Percentiles rank a stretch among this genome's conserved stretches.
Evolutionary conservation across 1,284 basidiomycete genomes (phyloP).

Genomic region (Ceratorhiza oryzae-sativae): DNA sequence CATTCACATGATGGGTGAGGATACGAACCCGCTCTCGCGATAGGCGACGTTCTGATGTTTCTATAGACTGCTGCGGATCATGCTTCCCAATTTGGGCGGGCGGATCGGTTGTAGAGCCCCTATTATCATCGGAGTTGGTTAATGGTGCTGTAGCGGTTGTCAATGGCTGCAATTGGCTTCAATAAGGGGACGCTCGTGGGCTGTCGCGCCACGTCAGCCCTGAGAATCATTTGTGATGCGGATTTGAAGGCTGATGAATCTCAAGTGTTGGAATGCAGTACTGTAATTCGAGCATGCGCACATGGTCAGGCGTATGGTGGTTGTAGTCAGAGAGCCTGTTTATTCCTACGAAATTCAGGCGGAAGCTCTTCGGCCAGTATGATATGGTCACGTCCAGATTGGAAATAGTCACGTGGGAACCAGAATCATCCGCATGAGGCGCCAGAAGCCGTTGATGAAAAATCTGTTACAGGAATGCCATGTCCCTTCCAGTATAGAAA

Average conservation of each 20-base stretch:
- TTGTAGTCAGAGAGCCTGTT: too few relatives aligned
- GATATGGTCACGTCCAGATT: background rate
- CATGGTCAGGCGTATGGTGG: too few relatives aligned
- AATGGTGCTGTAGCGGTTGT: background rate
- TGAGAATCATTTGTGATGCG: too few relatives aligned
- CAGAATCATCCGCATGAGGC: too few relatives aligned
- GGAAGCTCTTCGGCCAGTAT: background rate
- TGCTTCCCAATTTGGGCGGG: background rate
- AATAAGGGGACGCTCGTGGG: too few relatives aligned
- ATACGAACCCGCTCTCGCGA: background rate
- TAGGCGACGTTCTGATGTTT: background rate
- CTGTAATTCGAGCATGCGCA: too few relatives aligned
- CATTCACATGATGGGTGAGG: conserved; percentile 1
- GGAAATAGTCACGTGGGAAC: background rate
- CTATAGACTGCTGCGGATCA: background rate
- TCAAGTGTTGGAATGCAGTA: too few relatives aligned
- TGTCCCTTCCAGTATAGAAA: background rate
- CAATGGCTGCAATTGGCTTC: too few relatives aligned
- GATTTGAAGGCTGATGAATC: too few relatives aligned
- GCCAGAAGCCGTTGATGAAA: background rate
- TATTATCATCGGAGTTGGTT: background rate
- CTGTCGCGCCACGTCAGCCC: too few relatives aligned
- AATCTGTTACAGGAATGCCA: background rate
- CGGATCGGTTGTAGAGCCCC: background rate
- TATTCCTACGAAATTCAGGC: background rate